Evolutionary conservation across 495 filamentous ascomycete species (phyloP).

Genomic region (Platismatia glauca): DNA sequence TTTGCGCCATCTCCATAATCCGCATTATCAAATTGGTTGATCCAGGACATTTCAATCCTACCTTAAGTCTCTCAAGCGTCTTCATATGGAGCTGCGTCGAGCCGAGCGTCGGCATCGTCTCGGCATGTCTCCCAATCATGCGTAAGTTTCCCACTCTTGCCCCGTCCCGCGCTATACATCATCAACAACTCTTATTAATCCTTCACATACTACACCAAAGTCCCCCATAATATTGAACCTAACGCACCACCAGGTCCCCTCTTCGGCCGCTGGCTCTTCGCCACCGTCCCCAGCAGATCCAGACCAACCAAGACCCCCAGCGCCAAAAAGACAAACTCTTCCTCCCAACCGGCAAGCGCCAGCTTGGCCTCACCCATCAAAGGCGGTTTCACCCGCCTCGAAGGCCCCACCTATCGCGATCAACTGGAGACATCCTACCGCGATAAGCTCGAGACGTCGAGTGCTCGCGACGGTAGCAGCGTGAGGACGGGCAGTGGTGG

Average conservation of each 20-base stretch:
- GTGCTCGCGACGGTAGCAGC: background rate
- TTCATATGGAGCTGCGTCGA: slow-evolving; percentile 39
- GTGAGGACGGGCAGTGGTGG: background rate
- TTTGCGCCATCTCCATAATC: slow-evolving; percentile 25
- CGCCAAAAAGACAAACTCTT: background rate
- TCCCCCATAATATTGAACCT: too few species aligned
- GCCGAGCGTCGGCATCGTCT: slow-evolving; percentile 36
- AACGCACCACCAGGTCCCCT: slow-evolving; percentile 3
- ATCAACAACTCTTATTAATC: background rate
- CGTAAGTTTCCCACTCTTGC: background rate
- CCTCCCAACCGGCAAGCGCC: background rate
- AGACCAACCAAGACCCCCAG: background rate
- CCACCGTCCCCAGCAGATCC: background rate
- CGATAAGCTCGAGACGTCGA: background rate
- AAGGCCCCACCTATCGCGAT: background rate
- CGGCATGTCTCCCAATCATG: slow-evolving; percentile 35
- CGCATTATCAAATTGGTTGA: slow-evolving; percentile 19
- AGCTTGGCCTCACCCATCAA: background rate
- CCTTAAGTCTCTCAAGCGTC: slow-evolving; percentile 28
- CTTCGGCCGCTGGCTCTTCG: background rate
- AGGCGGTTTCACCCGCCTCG: background rate
- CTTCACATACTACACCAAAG: background rate
- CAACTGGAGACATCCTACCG: background rate
- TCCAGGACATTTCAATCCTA: slow-evolving; percentile 20
- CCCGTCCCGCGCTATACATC: background rate